A percentile compares a stretch with the other conserved stretches of the same genome.
Evolutionary conservation across 2,329 filamentous ascomycete genomes (phyloP).

Genomic region (Elsinoe necatrix): DNA sequence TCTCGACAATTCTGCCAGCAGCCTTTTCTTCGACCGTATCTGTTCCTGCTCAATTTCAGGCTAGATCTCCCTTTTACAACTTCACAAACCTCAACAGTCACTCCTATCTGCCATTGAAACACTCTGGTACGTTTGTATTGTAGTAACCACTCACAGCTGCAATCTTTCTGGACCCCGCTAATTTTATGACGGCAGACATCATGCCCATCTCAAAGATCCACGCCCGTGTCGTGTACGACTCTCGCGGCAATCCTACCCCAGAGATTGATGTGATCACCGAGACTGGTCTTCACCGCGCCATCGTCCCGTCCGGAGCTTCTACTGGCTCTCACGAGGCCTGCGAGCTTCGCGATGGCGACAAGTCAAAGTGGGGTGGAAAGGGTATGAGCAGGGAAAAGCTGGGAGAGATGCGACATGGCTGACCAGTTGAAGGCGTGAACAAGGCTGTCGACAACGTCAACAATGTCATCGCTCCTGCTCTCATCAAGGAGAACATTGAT

Average conservation of each 20-base stretch:
- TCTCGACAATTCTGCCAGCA: slow-evolving; percentile 12
- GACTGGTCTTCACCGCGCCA: slow-evolving; percentile 92
- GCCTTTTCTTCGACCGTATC: slow-evolving; percentile 6
- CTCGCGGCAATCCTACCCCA: slow-evolving; percentile 94
- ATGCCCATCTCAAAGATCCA: slow-evolving; percentile 63
- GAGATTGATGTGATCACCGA: slow-evolving; percentile 97
- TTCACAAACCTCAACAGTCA: not conserved
- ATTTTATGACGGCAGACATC: slow-evolving; percentile 14
- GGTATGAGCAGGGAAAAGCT: slow-evolving; percentile 26
- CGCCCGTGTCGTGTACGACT: slow-evolving; percentile 85
- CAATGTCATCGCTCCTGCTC: slow-evolving; percentile 45
- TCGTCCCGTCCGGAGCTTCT: slow-evolving; percentile 93
- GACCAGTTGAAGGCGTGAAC: slow-evolving; percentile 36
- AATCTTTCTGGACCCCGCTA: slow-evolving; percentile 2
- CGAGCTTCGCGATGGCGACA: slow-evolving; percentile 47
- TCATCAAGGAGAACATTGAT: slow-evolving; percentile 47
- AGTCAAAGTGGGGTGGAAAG: slow-evolving; percentile 47
- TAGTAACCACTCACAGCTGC: not conserved
- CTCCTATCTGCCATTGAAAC: slow-evolving; percentile 3
- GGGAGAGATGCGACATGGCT: slow-evolving; percentile 3
- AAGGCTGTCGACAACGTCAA: slow-evolving; percentile 50
- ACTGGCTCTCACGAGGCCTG: slow-evolving; percentile 56
- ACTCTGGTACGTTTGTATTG: not conserved
- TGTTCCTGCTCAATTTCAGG: not conserved
- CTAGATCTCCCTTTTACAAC: not conserved